These are phyloP conservation scores for Priceomyces castillae DNA, from an alignment of 805 yeast species.

Conservation along the genomic window DNA sequence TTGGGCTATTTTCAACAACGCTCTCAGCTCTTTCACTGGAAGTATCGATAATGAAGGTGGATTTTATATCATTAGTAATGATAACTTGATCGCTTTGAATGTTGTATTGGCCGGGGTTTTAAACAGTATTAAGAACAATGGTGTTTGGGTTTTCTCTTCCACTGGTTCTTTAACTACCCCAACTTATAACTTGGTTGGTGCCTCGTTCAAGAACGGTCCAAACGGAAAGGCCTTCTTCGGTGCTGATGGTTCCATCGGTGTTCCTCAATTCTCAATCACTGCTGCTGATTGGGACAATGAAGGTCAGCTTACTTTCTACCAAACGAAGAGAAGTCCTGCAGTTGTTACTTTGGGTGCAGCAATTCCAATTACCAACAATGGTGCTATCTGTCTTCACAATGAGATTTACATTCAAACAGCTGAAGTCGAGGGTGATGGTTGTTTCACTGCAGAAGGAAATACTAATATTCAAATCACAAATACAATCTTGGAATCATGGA, in stretches of 20 bases:
- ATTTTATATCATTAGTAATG: slow-evolving; percentile 18
- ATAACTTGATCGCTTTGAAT: slow-evolving; percentile 13
- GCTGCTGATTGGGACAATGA: slow-evolving; percentile 16
- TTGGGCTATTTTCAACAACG: slow-evolving; percentile 26
- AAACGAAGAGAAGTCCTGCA: slow-evolving; percentile 18
- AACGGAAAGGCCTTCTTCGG: slow-evolving; percentile 24
- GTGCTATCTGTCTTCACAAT: slow-evolving; percentile 26
- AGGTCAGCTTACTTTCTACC: slow-evolving; percentile 21
- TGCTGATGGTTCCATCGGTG: slow-evolving; percentile 17
- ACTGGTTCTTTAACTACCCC: slow-evolving; percentile 16
- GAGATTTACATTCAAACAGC: slow-evolving; percentile 20
- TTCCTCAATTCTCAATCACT: slow-evolving; percentile 12
- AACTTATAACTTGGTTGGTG: slow-evolving; percentile 14
- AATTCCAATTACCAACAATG: slow-evolving; percentile 17
- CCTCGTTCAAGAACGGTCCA: slow-evolving; percentile 18
- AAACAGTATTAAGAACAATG: slow-evolving; percentile 14
- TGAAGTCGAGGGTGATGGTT: slow-evolving; percentile 23
- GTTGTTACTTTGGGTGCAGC: slow-evolving; percentile 18
- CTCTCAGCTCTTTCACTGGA: slow-evolving; percentile 21
- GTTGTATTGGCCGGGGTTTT: slow-evolving; percentile 13
- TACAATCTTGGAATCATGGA: slow-evolving; percentile 11
- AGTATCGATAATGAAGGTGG: slow-evolving; percentile 19
- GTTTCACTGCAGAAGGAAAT: slow-evolving; percentile 18
- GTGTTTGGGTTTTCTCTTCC: slow-evolving; percentile 22
- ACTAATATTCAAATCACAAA: slow-evolving; percentile 11